A percentile compares a stretch with the other conserved stretches of the same genome.
Conservation (phyloP, 2,329 filamentous ascomycete species). For the Colletotrichum ledebouriae region DNA sequence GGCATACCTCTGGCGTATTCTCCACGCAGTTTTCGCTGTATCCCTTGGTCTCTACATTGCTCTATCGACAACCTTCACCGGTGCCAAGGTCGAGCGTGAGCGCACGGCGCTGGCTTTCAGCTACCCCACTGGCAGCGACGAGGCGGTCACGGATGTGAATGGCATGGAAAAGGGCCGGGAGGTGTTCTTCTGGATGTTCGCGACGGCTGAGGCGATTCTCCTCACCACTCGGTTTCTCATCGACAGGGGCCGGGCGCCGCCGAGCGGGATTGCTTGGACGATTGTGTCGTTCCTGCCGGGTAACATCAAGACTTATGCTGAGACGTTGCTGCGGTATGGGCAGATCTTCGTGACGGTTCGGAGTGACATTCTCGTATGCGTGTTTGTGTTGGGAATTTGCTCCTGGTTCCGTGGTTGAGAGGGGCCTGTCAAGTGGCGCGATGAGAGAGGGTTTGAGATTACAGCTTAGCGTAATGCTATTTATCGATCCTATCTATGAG, state of each 20-base stretch:
- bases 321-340: slow-evolving; percentile 73
- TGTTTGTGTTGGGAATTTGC: slow-evolving; percentile 79
- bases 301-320: slow-evolving; percentile 72
- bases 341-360: slow-evolving; percentile 80
- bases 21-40: slow-evolving; percentile 80
- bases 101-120: slow-evolving; percentile 51
- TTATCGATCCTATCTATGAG: background rate
- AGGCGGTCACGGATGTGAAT: slow-evolving; percentile 46
- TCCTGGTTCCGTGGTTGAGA: slow-evolving; percentile 57
- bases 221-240: slow-evolving; percentile 79
- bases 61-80: slow-evolving; percentile 76
- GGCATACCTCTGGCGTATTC: slow-evolving; percentile 74
- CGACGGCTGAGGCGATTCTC: slow-evolving; percentile 79
- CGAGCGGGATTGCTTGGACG: slow-evolving; percentile 73
- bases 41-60: slow-evolving; percentile 79
- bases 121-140: slow-evolving; percentile 47
- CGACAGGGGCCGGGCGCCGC: slow-evolving; percentile 71
- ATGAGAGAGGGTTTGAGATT: background rate
- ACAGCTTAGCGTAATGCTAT: slow-evolving; percentile 5
- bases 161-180: slow-evolving; percentile 55
- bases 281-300: slow-evolving; percentile 75
- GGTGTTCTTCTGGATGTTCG: slow-evolving; percentile 84
- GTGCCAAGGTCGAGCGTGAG: slow-evolving; percentile 72
- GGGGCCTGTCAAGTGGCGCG: background rate
- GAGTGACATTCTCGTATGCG: slow-evolving; percentile 79